Evolutionary conservation across 176 grass and related monocot genomes (phyloP).

Genomic region (Stipa capillata): DNA sequence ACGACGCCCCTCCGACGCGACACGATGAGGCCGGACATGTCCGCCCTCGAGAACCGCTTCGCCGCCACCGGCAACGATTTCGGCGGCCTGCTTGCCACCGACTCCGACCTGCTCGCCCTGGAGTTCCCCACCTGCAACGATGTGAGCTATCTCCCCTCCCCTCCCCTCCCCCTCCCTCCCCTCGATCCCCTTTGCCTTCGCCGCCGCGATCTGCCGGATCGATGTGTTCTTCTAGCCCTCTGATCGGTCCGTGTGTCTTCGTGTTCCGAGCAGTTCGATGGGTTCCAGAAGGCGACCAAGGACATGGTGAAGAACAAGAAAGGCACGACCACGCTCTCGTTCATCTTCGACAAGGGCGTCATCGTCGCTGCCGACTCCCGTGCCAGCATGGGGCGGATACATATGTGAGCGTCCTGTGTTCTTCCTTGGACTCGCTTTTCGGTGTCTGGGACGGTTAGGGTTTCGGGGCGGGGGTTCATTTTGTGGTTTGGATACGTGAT

Average conservation of each 20-base stretch:
- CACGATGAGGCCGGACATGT: constrained; percentile 52
- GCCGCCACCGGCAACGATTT: not conserved
- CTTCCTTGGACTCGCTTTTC: not conserved
- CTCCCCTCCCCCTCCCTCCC: not conserved
- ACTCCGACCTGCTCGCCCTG: constrained; percentile 30
- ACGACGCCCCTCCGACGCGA: constrained; percentile 1
- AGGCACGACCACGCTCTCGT: constrained; percentile 88
- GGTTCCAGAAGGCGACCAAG: constrained; percentile 59
- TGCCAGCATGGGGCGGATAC: constrained; percentile 93
- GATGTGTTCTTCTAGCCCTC: not conserved
- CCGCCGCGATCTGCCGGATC: not conserved
- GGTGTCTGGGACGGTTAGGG: not conserved
- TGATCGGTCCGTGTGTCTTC: not conserved
- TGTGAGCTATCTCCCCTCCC: constrained; percentile 21
- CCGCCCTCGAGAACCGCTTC: constrained; percentile 50
- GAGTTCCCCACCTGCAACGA: constrained; percentile 29
- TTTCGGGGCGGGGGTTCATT: not conserved
- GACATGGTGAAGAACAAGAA: constrained; percentile 55
- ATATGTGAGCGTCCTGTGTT: constrained; percentile 56
- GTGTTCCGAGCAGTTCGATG: constrained; percentile 51
- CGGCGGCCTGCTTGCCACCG: not conserved
- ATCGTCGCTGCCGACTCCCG: constrained; percentile 94
- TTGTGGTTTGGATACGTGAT: not conserved
- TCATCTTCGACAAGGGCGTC: constrained; percentile 91
- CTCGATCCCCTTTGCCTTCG: not conserved